Percentiles rank a stretch among this genome's conserved stretches.
Evolutionary conservation across 768 basidiomycete species (phyloP).

Genomic region (Megacollybia marginata): DNA sequence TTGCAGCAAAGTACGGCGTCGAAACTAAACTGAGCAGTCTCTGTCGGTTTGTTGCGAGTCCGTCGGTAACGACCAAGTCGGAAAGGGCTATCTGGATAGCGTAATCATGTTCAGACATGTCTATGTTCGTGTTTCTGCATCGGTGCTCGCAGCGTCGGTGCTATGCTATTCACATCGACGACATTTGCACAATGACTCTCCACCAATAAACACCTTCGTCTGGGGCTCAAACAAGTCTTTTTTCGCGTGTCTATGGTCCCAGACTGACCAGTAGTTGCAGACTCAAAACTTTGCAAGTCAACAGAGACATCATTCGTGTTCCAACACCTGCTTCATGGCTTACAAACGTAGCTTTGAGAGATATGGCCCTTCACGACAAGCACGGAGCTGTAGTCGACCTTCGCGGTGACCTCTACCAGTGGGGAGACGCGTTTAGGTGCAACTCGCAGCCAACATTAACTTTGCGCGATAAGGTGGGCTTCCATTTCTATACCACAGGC

Average conservation of each 20-base stretch:
- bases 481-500: constrained; percentile 4
- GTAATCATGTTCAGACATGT: no score
- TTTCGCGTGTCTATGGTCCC: no score
- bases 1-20: constrained; percentile 49
- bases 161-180: no score
- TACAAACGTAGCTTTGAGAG: constrained; percentile 62
- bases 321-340: constrained; percentile 53
- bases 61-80: constrained; percentile 33
- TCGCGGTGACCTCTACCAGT: constrained; percentile 77
- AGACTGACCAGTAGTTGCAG: no score
- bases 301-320: constrained; percentile 33
- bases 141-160: no score
- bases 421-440: constrained; percentile 59
- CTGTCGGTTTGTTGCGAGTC: constrained; percentile 52
- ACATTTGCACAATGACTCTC: no score
- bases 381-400: constrained; percentile 76
- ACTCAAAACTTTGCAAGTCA: not conserved
- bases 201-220: no score
- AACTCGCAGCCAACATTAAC: constrained; percentile 39
- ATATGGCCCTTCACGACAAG: constrained; percentile 56
- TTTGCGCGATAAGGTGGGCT: constrained; percentile 53
- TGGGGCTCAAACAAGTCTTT: no score
- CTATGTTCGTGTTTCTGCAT: no score
- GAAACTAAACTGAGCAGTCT: constrained; percentile 49
- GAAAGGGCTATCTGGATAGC: no score